A percentile compares a stretch with the other conserved stretches of the same genome.
Conservation (phyloP, 345 rosid species). For the Eutrema yunnanense region DNA sequence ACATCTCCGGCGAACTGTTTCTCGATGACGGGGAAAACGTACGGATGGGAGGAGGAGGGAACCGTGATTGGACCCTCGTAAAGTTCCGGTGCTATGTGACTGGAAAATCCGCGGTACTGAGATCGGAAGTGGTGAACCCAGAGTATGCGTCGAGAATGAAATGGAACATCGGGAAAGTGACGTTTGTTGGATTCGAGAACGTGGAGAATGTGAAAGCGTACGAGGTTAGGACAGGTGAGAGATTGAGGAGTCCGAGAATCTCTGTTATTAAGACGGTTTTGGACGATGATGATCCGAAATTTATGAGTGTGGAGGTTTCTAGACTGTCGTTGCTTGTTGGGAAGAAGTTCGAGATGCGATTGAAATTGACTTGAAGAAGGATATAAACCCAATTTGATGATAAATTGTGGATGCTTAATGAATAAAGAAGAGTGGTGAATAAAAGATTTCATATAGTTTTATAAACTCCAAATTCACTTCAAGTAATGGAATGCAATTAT, state of each 20-base stretch:
- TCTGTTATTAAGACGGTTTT: constrained; percentile 14
- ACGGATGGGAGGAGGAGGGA: constrained; percentile 54
- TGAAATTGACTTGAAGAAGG: constrained; percentile 17
- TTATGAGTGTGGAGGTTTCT: constrained; percentile 31
- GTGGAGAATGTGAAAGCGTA: constrained; percentile 13
- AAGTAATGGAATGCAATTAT: neutral
- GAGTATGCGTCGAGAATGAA: constrained; percentile 42
- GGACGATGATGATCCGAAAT: constrained; percentile 13
- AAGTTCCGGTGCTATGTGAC: constrained; percentile 29
- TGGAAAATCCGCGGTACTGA: constrained; percentile 23
- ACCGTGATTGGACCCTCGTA: constrained; percentile 43
- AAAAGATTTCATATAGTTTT: neutral
- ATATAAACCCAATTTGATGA: neutral
- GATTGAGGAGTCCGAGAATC: neutral
- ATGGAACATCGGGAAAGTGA: constrained; percentile 51
- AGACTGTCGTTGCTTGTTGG: constrained; percentile 32
- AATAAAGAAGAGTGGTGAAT: neutral
- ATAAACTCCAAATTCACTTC: neutral
- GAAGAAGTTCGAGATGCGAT: constrained; percentile 38
- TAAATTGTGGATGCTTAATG: neutral
- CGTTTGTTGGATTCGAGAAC: constrained; percentile 43
- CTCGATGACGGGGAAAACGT: constrained; percentile 57
- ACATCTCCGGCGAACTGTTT: constrained; percentile 49
- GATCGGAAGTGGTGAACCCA: constrained; percentile 46
- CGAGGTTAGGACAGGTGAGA: constrained; percentile 16